Evolutionary conservation across 768 basidiomycete genomes (phyloP), one percentile per base, ranked within the genome.

Genomic region (Arthromyces matolae): DNA sequence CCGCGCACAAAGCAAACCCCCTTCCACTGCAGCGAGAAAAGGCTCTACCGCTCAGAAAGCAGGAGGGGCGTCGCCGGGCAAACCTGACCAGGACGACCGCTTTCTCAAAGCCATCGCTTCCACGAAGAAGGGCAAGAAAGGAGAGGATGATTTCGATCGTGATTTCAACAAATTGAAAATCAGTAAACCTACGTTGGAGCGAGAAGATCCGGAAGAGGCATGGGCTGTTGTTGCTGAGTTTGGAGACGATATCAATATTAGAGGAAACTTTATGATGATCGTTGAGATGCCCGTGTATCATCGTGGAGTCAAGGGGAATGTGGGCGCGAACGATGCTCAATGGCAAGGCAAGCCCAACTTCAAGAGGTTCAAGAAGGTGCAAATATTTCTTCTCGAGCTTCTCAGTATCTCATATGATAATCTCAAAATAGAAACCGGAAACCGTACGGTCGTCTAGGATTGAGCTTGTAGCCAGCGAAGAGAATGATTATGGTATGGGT

Each of bases 241-340:
- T 60, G 83, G 78, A 19, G 79, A 85, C 49, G 78, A 84, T 41
- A 65, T 63, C 3, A 75, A 76, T 47, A 33, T 89, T 29, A 63
- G 83, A 36, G 88, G 88, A 0, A 89, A 89, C 59, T 89, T 90
- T 52, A 89, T 90, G 87, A 78, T 86, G 3, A 77, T 89, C 23
- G 66, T 85, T 24, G 83, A 86, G 49, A 66, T 86, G 71, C 80
- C 83, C 24, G 69, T 84, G 8, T 73, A 67, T 59, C 64, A 63
- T 58, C 71, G 62, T 35, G 54, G 59, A 3, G 36, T 45, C 33
- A 54, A 46, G 47, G 53, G 53, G 50, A 52, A 61, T 41, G 32
- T 51, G n/a, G 51, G 29, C 13, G 60, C 49, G 22, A 55, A 51
- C 27, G 60, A 60, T 45, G 48, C 62, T 3, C 60, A 70, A 16